Conservation (phyloP, 108 stramenopile genomes). For the Pseudonitzschia multistriata region DNA sequence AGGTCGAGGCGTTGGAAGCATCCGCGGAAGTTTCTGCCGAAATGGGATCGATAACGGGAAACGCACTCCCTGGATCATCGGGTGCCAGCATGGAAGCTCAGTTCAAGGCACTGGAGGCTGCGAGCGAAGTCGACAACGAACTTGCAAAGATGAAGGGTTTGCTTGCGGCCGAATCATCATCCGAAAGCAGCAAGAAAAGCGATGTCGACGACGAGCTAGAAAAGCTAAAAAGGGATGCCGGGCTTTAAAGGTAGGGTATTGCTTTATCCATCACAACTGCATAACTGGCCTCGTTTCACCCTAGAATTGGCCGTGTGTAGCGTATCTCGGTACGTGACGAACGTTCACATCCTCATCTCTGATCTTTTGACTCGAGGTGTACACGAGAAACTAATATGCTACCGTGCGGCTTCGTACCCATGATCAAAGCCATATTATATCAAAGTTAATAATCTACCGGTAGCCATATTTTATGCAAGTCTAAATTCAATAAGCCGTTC, state of each 20-base stretch:
- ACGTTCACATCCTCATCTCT: background rate
- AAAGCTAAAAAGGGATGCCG: conserved; percentile 64
- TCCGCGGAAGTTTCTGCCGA: conserved; percentile 92
- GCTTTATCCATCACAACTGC: no score
- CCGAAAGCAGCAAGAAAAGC: conserved; percentile 9
- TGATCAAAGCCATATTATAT: background rate
- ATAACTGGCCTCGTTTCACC: no score
- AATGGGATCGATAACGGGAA: conserved; percentile 64
- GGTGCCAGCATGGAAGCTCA: conserved; percentile 74
- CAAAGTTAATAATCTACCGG: background rate
- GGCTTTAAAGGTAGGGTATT: conserved; percentile 16
- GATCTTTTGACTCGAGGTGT: background rate
- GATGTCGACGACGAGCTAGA: conserved; percentile 88
- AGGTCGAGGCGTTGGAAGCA: conserved; percentile 93
- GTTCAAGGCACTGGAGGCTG: conserved; percentile 87
- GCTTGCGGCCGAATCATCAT: conserved; percentile 30
- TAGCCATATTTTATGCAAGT: background rate
- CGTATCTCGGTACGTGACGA: no score
- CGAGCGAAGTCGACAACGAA: conserved; percentile 82
- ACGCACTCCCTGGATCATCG: conserved; percentile 65
- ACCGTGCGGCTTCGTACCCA: background rate
- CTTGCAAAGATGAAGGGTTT: conserved; percentile 85
- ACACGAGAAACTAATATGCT: background rate
- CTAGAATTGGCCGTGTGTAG: no score
- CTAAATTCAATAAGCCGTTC: background rate